Evolutionary conservation across 371 early-diverging fungal genomes (phyloP), one percentile per base, ranked within the genome.

Genomic region (Apophysomyces variabilis): DNA sequence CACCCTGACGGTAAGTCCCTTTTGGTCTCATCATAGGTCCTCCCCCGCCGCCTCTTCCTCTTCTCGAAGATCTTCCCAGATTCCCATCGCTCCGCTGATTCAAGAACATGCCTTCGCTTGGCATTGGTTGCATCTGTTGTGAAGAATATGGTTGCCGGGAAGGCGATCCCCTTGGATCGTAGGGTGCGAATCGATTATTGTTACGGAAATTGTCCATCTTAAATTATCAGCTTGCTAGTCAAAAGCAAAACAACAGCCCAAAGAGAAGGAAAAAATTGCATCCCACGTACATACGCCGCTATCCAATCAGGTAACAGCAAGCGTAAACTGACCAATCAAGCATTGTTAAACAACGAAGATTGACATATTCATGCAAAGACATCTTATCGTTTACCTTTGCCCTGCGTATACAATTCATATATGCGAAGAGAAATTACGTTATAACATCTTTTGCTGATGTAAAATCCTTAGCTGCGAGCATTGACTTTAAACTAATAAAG

Each of bases 11-110:
- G 12, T 54, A 63, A 13, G 63, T 3, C 39, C 66, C 66, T 60
- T 39, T 65, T 18, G 66, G 12, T 60, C 66, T 65, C 67, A 67
- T 72, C 69, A 75, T 69, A 32, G 75, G 59, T 5, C 67, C 70
- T 54, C 68, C 66, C n/a, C 66, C 69, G 21, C 76, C 65, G 2
- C 71, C 62, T 36, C 58, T 44, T 54, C 66, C 47, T 21, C 38
- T 65, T 39, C 41, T 58, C 47, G 56, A 13, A 14, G 46, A 9
- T 60, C 38, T 63, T 57, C 50, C 56, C 57, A 58, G 58, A 43
- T 54, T 57, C 35, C 58, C 61, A 44, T 62, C 62, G 12, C 58
- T 64, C 43, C 37, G 38, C 21, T 39, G 60, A 38, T 62, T 61
- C 64, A 54, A 32, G 45, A 44, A 61, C 57, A 57, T 45, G 37